phyloP scores from a whole-genome alignment of 2,329 filamentous ascomycete species.

The Trematosphaeria pertusa region DNA sequence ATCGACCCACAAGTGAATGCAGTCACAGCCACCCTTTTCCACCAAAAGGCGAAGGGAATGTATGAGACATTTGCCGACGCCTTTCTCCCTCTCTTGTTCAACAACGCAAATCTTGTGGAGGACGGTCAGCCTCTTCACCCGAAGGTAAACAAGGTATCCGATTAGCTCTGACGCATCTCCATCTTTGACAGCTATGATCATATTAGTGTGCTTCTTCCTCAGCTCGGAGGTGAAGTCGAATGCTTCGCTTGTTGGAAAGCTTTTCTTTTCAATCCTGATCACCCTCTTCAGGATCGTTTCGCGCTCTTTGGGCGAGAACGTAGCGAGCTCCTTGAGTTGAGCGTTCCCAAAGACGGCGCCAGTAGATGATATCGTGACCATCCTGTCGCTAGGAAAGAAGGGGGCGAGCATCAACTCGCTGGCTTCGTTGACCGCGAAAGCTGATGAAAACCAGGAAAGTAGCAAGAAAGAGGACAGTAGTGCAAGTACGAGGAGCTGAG shows the following conservation, averaged over 20 bases:
- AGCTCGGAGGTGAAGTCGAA: slow-evolving; percentile 57
- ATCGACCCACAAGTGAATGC: slow-evolving; percentile 61
- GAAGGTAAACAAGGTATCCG: slow-evolving; percentile 58
- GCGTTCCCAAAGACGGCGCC: slow-evolving; percentile 1
- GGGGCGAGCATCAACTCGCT: too few relatives aligned
- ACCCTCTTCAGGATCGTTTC: slow-evolving; percentile 25
- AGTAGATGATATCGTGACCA: too few relatives aligned
- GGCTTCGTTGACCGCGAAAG: too few relatives aligned
- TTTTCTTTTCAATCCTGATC: slow-evolving; percentile 55
- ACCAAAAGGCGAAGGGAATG: slow-evolving; percentile 52
- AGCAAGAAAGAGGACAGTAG: too few relatives aligned
- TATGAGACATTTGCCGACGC: slow-evolving; percentile 56
- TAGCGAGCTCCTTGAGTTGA: slow-evolving; percentile 20
- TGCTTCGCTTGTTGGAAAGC: slow-evolving; percentile 59
- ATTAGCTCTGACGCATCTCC: slow-evolving; percentile 35
- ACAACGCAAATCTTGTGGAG: slow-evolving; percentile 62
- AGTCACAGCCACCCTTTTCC: slow-evolving; percentile 55
- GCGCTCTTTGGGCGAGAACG: slow-evolving; percentile 29
- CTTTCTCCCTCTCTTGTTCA: slow-evolving; percentile 53
- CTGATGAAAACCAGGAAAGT: too few relatives aligned
- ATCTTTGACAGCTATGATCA: slow-evolving; percentile 44
- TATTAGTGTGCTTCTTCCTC: slow-evolving; percentile 57
- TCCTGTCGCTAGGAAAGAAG: too few relatives aligned
- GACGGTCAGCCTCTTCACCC: slow-evolving; percentile 53
- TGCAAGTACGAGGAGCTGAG: too few relatives aligned